Evolutionary conservation across 2,329 filamentous ascomycete genomes (phyloP).

Genomic region (Ascochyta rabiei): DNA sequence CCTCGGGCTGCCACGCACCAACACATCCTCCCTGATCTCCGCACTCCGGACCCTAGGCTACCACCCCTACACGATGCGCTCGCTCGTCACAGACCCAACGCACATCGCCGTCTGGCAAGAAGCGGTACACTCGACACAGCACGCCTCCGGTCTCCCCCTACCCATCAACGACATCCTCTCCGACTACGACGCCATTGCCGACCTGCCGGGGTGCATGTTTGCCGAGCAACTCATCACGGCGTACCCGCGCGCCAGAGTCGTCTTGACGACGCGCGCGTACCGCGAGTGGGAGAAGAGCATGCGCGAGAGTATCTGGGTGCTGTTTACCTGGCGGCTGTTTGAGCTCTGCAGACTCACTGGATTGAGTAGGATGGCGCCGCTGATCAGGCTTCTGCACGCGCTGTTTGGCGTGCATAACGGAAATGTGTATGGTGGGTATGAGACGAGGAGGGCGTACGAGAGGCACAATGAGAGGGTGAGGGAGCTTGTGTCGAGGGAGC

Average conservation of each 20-base stretch:
- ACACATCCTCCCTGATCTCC: slow-evolving; percentile 61
- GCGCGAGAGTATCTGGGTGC: slow-evolving; percentile 33
- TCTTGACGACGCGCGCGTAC: slow-evolving; percentile 38
- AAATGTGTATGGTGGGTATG: slow-evolving; percentile 29
- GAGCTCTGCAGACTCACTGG: slow-evolving; percentile 23
- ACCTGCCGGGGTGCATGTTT: slow-evolving; percentile 39
- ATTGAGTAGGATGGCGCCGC: slow-evolving; percentile 31
- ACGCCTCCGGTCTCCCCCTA: slow-evolving; percentile 29
- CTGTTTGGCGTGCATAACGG: slow-evolving; percentile 32
- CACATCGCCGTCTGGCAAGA: slow-evolving; percentile 38
- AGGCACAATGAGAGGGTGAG: slow-evolving; percentile 35
- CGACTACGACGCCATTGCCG: slow-evolving; percentile 47
- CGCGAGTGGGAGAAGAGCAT: slow-evolving; percentile 36
- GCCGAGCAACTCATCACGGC: slow-evolving; percentile 36
- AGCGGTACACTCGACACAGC: slow-evolving; percentile 33
- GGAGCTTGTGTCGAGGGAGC: slow-evolving; percentile 24
- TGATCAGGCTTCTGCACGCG: slow-evolving; percentile 30
- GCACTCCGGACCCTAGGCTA: slow-evolving; percentile 54
- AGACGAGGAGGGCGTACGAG: slow-evolving; percentile 29
- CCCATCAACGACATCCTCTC: slow-evolving; percentile 52
- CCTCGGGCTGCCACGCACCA: slow-evolving; percentile 72
- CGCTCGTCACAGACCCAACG: slow-evolving; percentile 24
- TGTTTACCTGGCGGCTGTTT: slow-evolving; percentile 34
- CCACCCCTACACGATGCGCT: slow-evolving; percentile 33
- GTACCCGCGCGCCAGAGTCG: slow-evolving; percentile 44